These are phyloP conservation scores for Yarrowia sp. DNA, from an alignment of 805 yeast species.

Conservation along the genomic window DNA sequence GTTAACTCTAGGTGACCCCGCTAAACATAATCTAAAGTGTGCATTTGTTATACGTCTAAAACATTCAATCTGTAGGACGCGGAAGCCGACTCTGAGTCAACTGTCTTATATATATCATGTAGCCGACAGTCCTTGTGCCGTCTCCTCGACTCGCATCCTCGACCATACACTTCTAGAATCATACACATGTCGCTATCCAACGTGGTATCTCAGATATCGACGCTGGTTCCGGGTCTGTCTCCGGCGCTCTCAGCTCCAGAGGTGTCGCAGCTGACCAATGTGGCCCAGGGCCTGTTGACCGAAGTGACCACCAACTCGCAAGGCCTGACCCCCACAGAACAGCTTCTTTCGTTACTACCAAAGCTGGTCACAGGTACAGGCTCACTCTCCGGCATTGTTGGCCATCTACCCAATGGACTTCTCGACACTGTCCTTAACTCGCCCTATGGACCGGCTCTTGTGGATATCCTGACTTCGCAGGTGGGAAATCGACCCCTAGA, in stretches of 20 bases:
- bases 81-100: conserved; percentile 22
- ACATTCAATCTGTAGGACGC: conserved; percentile 2
- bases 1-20: conserved; percentile 30
- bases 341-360: conserved; percentile 4
- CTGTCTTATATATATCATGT: conserved; percentile 15
- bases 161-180: background rate
- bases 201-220: conserved; percentile 3
- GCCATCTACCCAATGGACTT: background rate
- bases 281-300: background rate
- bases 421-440: conserved; percentile 15
- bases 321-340: conserved; percentile 12
- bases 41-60: conserved; percentile 8
- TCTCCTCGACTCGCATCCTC: background rate
- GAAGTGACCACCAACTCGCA: background rate
- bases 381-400: background rate
- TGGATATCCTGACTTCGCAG: conserved; percentile 11
- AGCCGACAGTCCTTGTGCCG: conserved; percentile 1
- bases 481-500: conserved; percentile 16
- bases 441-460: conserved; percentile 14
- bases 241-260: conserved; percentile 11
- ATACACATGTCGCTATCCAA: background rate
- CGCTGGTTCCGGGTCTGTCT: conserved; percentile 9
- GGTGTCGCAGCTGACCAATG: background rate
- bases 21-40: conserved; percentile 15
- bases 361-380: conserved; percentile 18